Base-by-base conservation (phyloP, 2,329 filamentous ascomycete species). In the Aspergillus pseudonomiae region DNA sequence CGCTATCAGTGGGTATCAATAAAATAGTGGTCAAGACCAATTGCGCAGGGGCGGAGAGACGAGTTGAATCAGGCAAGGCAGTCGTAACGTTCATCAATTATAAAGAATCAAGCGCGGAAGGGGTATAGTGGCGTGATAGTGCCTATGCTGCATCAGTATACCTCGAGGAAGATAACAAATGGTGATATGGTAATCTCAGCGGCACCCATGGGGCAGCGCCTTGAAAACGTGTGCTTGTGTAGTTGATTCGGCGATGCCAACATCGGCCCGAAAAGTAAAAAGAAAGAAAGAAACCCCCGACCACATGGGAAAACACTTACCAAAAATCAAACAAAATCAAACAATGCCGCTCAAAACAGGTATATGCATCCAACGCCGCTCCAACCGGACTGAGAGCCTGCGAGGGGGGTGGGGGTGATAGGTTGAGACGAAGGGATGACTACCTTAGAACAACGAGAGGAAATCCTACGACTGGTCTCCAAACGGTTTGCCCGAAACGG, bases 401-500 rank as follows among this genome's bases (percentile, higher is more conserved):
- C 39, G 59, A 52, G 61, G 54, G 53, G 66, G 69, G 59, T 63
- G 68, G 62, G 62, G 65, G 65, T 43, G 63, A 50, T 43, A 43
- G 52, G 53, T 56, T 39, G 46, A 24, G 46, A 62, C 39, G 52
- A 59, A 65, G 63, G 16, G 45, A 61, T 59, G 16, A 36, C 14
- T 41, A 41, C 36, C 36, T 53, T 39, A 43, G 46, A 61, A 59
- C 62, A 70, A 73, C 69, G 61, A 71, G 70, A 74, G 63, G 62
- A 69, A 71, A 68, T 68, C 66, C 70, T 66, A 71, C 61, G 62
- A 53, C 19, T 54, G 39, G 41, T 43, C 63, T 61, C 63, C 53
- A 65, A 71, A 70, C 69, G 68, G 59, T 65, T 70, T 77, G 48
- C 77, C 72, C 64, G 50, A 77, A 70, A 32, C 52, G 73, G 77